Base-by-base conservation (phyloP, 169 alveolate species). In the Plasmodium yoelii region DNA sequence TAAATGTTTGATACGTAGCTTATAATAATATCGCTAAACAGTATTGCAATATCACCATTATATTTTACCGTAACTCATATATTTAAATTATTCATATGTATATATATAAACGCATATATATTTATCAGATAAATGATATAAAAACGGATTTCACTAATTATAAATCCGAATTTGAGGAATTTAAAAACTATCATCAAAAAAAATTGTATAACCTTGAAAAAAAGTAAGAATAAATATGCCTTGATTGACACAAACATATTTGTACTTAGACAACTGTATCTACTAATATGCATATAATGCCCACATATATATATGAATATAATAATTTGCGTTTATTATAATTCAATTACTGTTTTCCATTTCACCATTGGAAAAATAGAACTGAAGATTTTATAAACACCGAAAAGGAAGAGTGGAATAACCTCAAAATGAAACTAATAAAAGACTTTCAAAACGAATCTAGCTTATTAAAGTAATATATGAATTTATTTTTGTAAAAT, bases 361-460 rank as follows among this genome's bases (percentile, higher is more conserved):
- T 15, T 65, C 18, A 28, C 6, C 5, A 1, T 5, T 46, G 26
- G 7, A 10, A 55, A 26, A n/a, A 8, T 44, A 77, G 88, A 55
- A 75, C 88, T 19, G 88, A 77, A 63, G 88, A 77, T 47, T 77
- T 77, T 49, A 77, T 77, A 63, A 68, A 49, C 68, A 64, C 63
- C 46, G 88, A 77, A 77, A 77, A 77, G 26, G 88, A 77, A 77
- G 88, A 77, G 13, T 77, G 88, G 88, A 63, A 65, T 26, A 77
- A 65, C 18, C 88, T 77, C 46, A 77, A 77, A 57, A 77, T 49
- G 13, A 77, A 77, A 65, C 19, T 77, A 44, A 65, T 77, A 64
- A 77, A 77, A 9, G 88, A 77, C 15, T 77, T 77, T 77, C 88
- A 77, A 26, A 63, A 77, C 64, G 65, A 77, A 46, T 51, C 88